phyloP scores from a whole-genome alignment of 23 red algal genomes.

The Gracilariopsis chorda region DNA sequence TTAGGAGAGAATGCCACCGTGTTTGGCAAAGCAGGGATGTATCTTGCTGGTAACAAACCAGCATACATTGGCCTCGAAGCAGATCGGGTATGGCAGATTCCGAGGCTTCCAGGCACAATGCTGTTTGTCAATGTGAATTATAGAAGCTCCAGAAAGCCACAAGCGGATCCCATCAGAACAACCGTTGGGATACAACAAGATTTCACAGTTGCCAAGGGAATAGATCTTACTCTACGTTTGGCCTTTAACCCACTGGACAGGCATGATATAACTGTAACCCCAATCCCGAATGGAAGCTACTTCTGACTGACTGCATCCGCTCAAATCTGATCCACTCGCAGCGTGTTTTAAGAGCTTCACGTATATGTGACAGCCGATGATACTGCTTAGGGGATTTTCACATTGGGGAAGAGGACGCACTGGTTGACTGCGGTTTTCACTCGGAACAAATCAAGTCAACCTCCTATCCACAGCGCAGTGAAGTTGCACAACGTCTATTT shows the following conservation, averaged over 20 bases:
- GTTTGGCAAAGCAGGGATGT: conserved; percentile 69
- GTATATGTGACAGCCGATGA: too few species aligned
- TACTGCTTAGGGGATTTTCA: too few species aligned
- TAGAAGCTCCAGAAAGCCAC: conserved; percentile 43
- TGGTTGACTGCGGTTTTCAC: too few species aligned
- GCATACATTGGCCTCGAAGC: conserved; percentile 60
- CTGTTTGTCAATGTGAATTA: conserved; percentile 62
- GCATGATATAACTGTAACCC: neutral
- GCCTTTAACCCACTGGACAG: conserved; percentile 6
- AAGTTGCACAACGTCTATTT: too few species aligned
- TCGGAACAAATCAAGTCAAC: too few species aligned
- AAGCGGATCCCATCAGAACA: neutral
- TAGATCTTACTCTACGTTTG: conserved; percentile 17
- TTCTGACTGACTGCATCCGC: too few species aligned
- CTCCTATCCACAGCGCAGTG: too few species aligned
- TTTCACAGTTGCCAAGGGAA: conserved; percentile 45
- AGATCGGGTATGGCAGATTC: conserved; percentile 45
- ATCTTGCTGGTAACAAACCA: conserved; percentile 34
- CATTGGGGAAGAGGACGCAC: too few species aligned
- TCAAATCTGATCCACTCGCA: too few species aligned
- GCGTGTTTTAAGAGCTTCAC: too few species aligned
- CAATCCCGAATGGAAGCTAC: conserved; percentile 41
- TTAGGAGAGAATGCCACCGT: conserved; percentile 38
- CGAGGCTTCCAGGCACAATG: conserved; percentile 10
- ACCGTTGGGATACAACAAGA: conserved; percentile 54